Base-by-base conservation (phyloP, 2,329 filamentous ascomycete genomes). In the Fusarium graminum region DNA sequence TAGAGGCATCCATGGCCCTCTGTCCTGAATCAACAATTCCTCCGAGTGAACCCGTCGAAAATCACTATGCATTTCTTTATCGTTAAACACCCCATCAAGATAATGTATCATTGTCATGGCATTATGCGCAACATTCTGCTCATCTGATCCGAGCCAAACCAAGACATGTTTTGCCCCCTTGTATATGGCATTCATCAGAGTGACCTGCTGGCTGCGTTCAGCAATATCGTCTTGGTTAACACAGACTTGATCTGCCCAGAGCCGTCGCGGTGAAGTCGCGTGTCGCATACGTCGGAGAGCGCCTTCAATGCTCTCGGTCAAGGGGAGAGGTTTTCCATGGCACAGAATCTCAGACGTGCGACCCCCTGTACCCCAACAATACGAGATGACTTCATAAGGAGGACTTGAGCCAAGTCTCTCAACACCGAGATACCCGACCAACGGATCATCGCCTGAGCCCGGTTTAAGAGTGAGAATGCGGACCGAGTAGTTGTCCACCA, bases 161-260 rank as follows among this genome's bases (percentile, higher is more conserved):
- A 79, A 56, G 9, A 78, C 72, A 22, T 68, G 72, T 4, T 63
- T 36, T 6, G 78, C 77, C 30, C 72, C 73, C 39, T 74, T 72
- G 55, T 78, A 80, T 10, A 80, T 74, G 11, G 69, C 65, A 43
- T 77, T 76, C 79, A 80, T 80, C 16, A 80, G 55, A 30, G 67
- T 67, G n/a, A 80, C 77, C 70, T 80, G 78, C 7, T 68, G 67
- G 46, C 73, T 74, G 39, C 77, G 73, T 60, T 80, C 78, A 4
- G 56, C 61, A 16, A 75, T 65, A 42, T 80, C 74, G 4, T 72
- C 70, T 57, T 80, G 79, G 54, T 80, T 79, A 54, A 80, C 79
- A 64, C 79, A 80, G 40, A 80, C 68, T 65, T 80, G 78, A 36
- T 80, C 79, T 4, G 79, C 75, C 78, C 78, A 80, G 8, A 80